phyloP scores from a whole-genome alignment of 345 rosid genomes.

The Eucalyptus regnans region DNA sequence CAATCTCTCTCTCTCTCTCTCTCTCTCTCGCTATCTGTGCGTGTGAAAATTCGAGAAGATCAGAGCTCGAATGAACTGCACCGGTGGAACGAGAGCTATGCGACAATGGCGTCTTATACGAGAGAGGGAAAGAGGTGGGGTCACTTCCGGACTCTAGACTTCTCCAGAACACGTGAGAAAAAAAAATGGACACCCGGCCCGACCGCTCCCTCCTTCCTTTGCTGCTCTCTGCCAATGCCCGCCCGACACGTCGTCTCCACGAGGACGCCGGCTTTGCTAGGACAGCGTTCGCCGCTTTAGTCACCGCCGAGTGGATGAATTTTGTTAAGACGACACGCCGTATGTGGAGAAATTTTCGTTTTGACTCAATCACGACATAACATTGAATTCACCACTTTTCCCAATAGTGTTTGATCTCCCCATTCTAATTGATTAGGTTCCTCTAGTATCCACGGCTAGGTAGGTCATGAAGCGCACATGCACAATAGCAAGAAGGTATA shows the following conservation, averaged over 20 bases:
- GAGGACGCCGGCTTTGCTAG: background rate
- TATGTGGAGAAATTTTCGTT: background rate
- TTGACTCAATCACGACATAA: background rate
- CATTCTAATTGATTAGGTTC: background rate
- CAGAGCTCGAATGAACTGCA: background rate
- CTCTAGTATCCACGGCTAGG: background rate
- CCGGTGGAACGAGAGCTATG: background rate
- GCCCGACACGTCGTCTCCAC: background rate
- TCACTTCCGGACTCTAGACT: background rate
- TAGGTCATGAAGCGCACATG: no score
- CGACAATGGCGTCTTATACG: background rate
- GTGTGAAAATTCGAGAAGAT: background rate
- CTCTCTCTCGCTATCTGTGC: background rate
- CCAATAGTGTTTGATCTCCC: background rate
- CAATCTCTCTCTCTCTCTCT: background rate
- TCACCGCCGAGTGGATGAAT: background rate
- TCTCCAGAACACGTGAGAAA: background rate
- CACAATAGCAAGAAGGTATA: no score
- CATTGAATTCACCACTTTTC: no score
- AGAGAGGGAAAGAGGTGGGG: background rate
- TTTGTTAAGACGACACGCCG: background rate
- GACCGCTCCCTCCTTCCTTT: background rate
- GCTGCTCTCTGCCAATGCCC: background rate
- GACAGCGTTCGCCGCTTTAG: background rate
- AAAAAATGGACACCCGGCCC: background rate